Evolutionary conservation across 305 asterid species (phyloP).

Genomic region (Rubia tinctorum): DNA sequence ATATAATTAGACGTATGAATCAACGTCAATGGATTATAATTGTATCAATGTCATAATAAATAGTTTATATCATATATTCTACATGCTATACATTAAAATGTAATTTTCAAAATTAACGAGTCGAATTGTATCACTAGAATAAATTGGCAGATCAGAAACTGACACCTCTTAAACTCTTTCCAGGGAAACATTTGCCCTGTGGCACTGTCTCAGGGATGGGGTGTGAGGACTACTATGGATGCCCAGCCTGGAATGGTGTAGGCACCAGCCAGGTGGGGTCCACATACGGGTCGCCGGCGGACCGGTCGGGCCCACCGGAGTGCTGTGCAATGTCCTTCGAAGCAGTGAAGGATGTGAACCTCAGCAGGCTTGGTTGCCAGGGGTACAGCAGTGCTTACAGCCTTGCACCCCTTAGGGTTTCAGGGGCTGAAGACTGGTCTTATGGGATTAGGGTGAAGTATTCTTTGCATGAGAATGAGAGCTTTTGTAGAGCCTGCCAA

Average conservation of each 20-base stretch:
- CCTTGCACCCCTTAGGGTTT: conserved; percentile 65
- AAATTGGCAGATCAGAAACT: no score
- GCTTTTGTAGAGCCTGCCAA: conserved; percentile 73
- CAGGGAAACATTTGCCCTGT: conserved; percentile 62
- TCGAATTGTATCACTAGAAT: no score
- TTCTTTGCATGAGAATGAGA: conserved; percentile 42
- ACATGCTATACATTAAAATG: no score
- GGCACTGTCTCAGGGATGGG: conserved; percentile 83
- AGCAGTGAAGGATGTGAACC: conserved; percentile 55
- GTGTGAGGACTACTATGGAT: conserved; percentile 74
- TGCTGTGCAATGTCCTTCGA: conserved; percentile 71
- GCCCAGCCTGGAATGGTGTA: conserved; percentile 73
- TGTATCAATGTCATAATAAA: no score
- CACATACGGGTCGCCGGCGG: conserved; percentile 61
- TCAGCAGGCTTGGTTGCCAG: conserved; percentile 71
- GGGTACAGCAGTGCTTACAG: conserved; percentile 94
- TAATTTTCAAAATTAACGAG: no score
- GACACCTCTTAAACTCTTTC: no score
- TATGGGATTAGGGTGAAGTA: conserved; percentile 88
- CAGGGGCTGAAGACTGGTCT: conserved; percentile 71
- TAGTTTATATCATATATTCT: no score
- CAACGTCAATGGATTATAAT: no score
- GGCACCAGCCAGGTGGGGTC: conserved; percentile 43
- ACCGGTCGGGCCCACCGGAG: conserved; percentile 73
- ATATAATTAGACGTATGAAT: no score